Percentiles rank a stretch among this genome's conserved stretches.
phyloP scores from a whole-genome alignment of 2,329 filamentous ascomycete genomes.

The Volutella citrinella region DNA sequence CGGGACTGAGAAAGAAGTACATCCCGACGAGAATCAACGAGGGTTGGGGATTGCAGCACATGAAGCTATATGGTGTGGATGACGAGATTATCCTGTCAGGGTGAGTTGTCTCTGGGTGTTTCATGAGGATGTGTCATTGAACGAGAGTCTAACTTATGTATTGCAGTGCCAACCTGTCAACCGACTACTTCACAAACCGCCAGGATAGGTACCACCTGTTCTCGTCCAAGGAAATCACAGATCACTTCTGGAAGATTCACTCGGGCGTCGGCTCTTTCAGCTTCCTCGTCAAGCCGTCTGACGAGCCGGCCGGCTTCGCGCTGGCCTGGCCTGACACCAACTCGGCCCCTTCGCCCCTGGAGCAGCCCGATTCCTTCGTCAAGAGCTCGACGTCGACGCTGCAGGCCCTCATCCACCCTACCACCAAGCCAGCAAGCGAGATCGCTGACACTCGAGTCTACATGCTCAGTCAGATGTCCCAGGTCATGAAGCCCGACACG shows the following conservation, averaged over 20 bases:
- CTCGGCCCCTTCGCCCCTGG: conserved; percentile 69
- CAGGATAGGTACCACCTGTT: conserved; percentile 95
- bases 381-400: conserved; percentile 65
- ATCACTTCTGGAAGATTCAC: conserved; percentile 80
- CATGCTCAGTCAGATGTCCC: conserved; percentile 82
- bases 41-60: conserved; percentile 96
- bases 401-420: conserved; percentile 57
- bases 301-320: conserved; percentile 52
- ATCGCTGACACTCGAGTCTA: conserved; percentile 71
- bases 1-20: conserved; percentile 76
- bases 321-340: conserved; percentile 75
- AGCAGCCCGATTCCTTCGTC: conserved; percentile 67
- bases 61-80: conserved; percentile 97
- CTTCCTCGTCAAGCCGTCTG: conserved; percentile 69
- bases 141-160: no score
- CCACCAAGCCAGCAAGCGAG: conserved; percentile 14
- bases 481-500: conserved; percentile 72
- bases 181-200: conserved; percentile 93
- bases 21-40: conserved; percentile 92
- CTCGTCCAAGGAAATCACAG: conserved; percentile 70
- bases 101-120: conserved; percentile 39
- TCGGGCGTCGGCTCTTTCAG: conserved; percentile 74
- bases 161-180: conserved; percentile 74
- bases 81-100: conserved; percentile 94
- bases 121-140: no score